phyloP scores from a whole-genome alignment of 1,139 yeast species.

The Zygosaccharomyces sapae region DNA sequence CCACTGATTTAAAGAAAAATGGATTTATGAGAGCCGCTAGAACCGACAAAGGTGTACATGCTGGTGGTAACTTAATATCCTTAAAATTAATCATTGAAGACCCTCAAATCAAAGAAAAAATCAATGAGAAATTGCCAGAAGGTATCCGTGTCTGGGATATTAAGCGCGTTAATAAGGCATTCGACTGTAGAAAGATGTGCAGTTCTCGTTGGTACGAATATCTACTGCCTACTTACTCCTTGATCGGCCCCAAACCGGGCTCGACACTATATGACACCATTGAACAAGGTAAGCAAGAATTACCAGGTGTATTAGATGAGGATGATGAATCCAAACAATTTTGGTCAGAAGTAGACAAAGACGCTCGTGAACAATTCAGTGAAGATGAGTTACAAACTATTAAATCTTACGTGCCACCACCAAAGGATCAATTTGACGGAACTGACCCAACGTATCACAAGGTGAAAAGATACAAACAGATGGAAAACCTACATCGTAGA shows the following conservation, averaged over 20 bases:
- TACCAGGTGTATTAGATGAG: slow-evolving; percentile 57
- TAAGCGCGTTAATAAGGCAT: slow-evolving; percentile 81
- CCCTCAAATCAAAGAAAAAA: slow-evolving; percentile 62
- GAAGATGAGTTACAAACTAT: slow-evolving; percentile 44
- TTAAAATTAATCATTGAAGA: slow-evolving; percentile 87
- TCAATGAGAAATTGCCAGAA: slow-evolving; percentile 72
- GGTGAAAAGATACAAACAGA: slow-evolving; percentile 54
- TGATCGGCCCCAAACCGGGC: slow-evolving; percentile 83
- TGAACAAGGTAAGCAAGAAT: slow-evolving; percentile 46
- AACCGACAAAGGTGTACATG: slow-evolving; percentile 98
- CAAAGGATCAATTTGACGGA: slow-evolving; percentile 38
- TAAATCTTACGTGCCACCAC: slow-evolving; percentile 36
- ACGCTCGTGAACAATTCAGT: slow-evolving; percentile 47
- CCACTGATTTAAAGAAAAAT: slow-evolving; percentile 83
- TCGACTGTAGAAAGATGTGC: slow-evolving; percentile 94
- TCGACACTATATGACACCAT: slow-evolving; percentile 61
- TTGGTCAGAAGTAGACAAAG: slow-evolving; percentile 57
- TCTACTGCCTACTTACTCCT: slow-evolving; percentile 82
- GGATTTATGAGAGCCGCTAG: slow-evolving; percentile 96
- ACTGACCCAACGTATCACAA: slow-evolving; percentile 39
- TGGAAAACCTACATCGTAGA: slow-evolving; percentile 69
- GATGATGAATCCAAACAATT: slow-evolving; percentile 68
- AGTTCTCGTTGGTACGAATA: slow-evolving; percentile 92
- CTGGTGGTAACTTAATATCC: slow-evolving; percentile 93
- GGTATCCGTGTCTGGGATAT: slow-evolving; percentile 92